Evolutionary conservation across 1,284 basidiomycete species (phyloP), one percentile per base, ranked within the genome.

Genomic region (Irpex rosettiformis): DNA sequence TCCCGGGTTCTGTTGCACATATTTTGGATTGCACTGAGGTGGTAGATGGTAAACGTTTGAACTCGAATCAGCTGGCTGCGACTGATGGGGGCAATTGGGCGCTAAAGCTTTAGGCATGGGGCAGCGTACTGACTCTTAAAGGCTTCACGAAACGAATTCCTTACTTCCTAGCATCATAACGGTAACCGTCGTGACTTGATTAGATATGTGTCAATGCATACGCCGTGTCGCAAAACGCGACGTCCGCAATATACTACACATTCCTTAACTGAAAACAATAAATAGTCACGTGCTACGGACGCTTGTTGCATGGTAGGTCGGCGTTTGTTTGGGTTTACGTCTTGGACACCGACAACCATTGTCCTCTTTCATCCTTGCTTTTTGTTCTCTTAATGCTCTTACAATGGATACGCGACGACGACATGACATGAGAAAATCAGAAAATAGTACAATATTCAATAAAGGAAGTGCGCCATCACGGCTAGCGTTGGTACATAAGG

Each of bases 191-290:
- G n/a, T n/a, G n/a, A n/a, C n/a, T n/a, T n/a, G n/a, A n/a, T n/a
- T n/a, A n/a, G n/a, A n/a, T n/a, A n/a, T n/a, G n/a, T n/a, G n/a
- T n/a, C n/a, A n/a, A n/a, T n/a, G n/a, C n/a, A n/a, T n/a, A n/a
- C n/a, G n/a, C n/a, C n/a, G n/a, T n/a, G n/a, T n/a, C n/a, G n/a
- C n/a, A n/a, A n/a, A n/a, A n/a, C n/a, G n/a, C n/a, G n/a, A n/a
- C n/a, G n/a, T n/a, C n/a, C n/a, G n/a, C n/a, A n/a, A n/a, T n/a
- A 45, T 45, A 45, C 43, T 4, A 45, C 43, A 22, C 43, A 11
- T 22, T n/a, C 43, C 43, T 45, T 45, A n/a, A 45, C 13, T 45
- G 43, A 45, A 45, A 24, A 51, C 48, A 51, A 51, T 51, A 51
- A 27, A 16, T 16, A 6, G 48, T 27, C 48, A 51, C 48, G 48